Conservation (phyloP, 495 filamentous ascomycete genomes). For the Penicillium taxi region DNA sequence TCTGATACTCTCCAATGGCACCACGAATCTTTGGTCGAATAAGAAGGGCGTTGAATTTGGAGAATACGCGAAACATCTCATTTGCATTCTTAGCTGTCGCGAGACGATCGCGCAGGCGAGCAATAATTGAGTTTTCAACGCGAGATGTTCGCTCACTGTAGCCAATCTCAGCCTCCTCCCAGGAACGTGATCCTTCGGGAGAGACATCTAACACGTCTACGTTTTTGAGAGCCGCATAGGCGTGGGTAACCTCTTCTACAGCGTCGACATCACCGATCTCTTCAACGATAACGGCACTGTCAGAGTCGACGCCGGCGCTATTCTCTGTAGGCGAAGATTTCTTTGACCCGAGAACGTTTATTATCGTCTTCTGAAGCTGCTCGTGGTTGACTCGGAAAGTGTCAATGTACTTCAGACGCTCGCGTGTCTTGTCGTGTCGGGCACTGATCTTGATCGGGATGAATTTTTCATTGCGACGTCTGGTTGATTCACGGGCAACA, state of each 20-base stretch:
- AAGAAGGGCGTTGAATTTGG: constrained; percentile 98
- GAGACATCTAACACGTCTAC: constrained; percentile 93
- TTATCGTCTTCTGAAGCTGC: constrained; percentile 89
- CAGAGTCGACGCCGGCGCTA: constrained; percentile 35
- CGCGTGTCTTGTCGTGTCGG: constrained; percentile 76
- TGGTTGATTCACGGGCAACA: constrained; percentile 85
- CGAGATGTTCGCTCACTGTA: constrained; percentile 96
- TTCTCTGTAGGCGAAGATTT: constrained; percentile 38
- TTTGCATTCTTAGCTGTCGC: constrained; percentile 93
- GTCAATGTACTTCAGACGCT: constrained; percentile 83
- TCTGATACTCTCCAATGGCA: constrained; percentile 95
- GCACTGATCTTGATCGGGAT: constrained; percentile 93
- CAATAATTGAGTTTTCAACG: constrained; percentile 98
- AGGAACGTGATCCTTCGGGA: constrained; percentile 75
- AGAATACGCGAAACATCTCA: constrained; percentile 99
- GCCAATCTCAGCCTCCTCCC: constrained; percentile 84
- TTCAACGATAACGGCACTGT: constrained; percentile 66
- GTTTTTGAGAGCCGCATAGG: constrained; percentile 85
- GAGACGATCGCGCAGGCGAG: constrained; percentile 81
- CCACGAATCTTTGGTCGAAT: constrained; percentile 95
- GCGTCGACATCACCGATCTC: constrained; percentile 97
- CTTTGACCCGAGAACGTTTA: constrained; percentile 83
- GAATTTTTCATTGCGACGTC: constrained; percentile 88
- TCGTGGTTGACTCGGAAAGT: constrained; percentile 95
- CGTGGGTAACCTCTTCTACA: constrained; percentile 91